Conservation (phyloP, 1,139 yeast genomes). For the Debaryomyces coudertii region DNA sequence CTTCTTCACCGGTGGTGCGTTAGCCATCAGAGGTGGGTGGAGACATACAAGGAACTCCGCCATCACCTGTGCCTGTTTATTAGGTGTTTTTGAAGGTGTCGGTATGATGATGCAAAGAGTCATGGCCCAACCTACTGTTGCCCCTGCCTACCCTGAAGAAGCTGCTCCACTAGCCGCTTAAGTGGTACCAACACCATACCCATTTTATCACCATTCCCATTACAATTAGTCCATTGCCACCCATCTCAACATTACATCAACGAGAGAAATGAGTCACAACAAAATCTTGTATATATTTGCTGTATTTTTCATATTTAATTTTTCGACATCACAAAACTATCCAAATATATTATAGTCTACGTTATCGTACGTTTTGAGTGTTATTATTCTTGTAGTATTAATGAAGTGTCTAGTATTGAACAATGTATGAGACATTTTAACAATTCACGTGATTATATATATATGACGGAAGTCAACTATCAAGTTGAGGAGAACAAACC, state of each 20-base stretch:
- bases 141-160: conserved; percentile 72
- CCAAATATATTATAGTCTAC: conserved; percentile 3
- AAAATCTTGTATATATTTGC: conserved; percentile 11
- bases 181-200: conserved; percentile 6
- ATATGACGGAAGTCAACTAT: not conserved
- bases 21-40: conserved; percentile 99
- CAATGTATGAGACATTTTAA: not conserved
- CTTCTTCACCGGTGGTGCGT: conserved; percentile 96
- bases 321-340: not conserved
- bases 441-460: not conserved
- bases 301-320: conserved; percentile 6
- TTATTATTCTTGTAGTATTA: not conserved
- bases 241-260: conserved; percentile 2
- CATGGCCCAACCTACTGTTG: conserved; percentile 86
- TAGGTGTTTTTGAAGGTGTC: conserved; percentile 97
- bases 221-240: conserved; percentile 1
- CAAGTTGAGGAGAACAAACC: not conserved
- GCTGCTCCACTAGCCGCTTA: conserved; percentile 54
- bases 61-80: conserved; percentile 93
- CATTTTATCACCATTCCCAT: not conserved
- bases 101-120: conserved; percentile 94
- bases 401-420: not conserved
- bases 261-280: conserved; percentile 7
- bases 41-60: conserved; percentile 96
- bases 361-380: not conserved